Percentiles rank a stretch among this genome's conserved stretches.
Evolutionary conservation across 441 rosid species (phyloP).

Genomic region (Euphorbia schlechtendalii): DNA sequence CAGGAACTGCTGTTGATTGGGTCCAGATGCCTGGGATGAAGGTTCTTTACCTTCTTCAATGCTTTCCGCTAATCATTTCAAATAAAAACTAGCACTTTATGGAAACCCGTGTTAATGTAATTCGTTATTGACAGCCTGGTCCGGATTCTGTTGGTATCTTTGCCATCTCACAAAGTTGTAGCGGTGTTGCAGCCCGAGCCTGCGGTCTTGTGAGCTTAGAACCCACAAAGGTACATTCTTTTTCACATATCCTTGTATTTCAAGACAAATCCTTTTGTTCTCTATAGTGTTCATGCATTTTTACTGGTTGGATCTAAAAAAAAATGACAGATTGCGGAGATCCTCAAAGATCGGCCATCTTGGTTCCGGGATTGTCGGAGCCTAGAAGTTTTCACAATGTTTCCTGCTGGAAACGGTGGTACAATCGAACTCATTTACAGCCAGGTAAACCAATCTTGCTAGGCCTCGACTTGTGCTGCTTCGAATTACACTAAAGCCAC

Average conservation of each 20-base stretch:
- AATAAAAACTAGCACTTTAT: no score
- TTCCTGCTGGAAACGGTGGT: conserved; percentile 94
- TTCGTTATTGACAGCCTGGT: conserved; percentile 74
- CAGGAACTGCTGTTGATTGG: conserved; percentile 99
- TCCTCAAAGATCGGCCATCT: conserved; percentile 92
- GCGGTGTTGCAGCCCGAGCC: conserved; percentile 99
- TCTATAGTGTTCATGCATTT: not conserved
- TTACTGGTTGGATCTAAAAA: not conserved
- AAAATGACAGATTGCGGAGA: conserved; percentile 79
- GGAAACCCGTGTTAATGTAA: no score
- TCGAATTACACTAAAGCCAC: no score
- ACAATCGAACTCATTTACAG: conserved; percentile 89
- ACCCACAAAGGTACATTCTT: conserved; percentile 64
- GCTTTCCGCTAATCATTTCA: no score
- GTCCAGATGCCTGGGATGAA: conserved; percentile 99
- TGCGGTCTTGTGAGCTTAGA: conserved; percentile 99
- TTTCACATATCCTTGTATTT: no score
- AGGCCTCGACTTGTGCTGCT: no score
- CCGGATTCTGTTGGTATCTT: conserved; percentile 99
- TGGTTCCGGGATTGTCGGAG: conserved; percentile 99
- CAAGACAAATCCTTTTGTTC: no score
- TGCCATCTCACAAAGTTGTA: conserved; percentile 96
- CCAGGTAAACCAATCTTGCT: conserved; percentile 47
- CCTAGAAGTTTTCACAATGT: conserved; percentile 93
- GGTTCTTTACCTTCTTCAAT: conserved; percentile 29